These are phyloP conservation scores for Passalora sequoiae DNA, from an alignment of 2,329 filamentous ascomycete species.

Conservation along the genomic window DNA sequence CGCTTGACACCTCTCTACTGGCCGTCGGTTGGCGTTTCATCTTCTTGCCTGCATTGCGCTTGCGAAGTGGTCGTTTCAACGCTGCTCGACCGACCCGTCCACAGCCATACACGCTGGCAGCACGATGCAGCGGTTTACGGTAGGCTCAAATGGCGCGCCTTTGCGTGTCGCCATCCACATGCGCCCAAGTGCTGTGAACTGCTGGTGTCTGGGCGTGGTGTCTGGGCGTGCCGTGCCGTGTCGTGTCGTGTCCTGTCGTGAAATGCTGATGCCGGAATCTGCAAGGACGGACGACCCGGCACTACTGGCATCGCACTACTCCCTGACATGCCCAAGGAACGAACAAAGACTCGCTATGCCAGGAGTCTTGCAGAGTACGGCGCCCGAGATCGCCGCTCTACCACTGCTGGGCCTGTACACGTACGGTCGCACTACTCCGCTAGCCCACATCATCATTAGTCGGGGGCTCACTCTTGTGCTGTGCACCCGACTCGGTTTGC, in stretches of 20 bases:
- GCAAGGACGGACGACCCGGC: constrained; percentile 12
- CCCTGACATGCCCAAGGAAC: constrained; percentile 10
- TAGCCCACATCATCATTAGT: background rate
- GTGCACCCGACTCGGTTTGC: constrained; percentile 7
- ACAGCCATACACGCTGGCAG: constrained; percentile 16
- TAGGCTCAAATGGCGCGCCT: constrained; percentile 9
- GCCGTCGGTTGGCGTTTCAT: constrained; percentile 10
- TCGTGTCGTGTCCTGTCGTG: background rate
- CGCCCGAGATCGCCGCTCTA: constrained; percentile 14
- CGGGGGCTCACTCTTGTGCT: constrained; percentile 1
- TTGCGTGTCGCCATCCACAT: constrained; percentile 10
- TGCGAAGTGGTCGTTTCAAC: constrained; percentile 15
- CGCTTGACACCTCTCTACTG: constrained; percentile 10
- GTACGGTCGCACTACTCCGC: background rate
- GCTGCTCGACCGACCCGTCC: constrained; percentile 4
- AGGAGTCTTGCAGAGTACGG: constrained; percentile 11
- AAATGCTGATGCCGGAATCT: background rate
- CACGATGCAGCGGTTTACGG: constrained; percentile 7
- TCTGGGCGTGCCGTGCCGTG: background rate
- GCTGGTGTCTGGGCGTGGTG: constrained; percentile 5
- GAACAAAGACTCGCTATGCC: constrained; percentile 15
- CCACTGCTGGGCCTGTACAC: constrained; percentile 12
- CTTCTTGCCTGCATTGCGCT: constrained; percentile 16
- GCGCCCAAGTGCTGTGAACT: too few relatives aligned
- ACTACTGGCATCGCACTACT: too few relatives aligned